These are phyloP conservation scores for Talaromyces stipitatus DNA, from an alignment of 495 filamentous ascomycete genomes.

Conservation along the genomic window DNA sequence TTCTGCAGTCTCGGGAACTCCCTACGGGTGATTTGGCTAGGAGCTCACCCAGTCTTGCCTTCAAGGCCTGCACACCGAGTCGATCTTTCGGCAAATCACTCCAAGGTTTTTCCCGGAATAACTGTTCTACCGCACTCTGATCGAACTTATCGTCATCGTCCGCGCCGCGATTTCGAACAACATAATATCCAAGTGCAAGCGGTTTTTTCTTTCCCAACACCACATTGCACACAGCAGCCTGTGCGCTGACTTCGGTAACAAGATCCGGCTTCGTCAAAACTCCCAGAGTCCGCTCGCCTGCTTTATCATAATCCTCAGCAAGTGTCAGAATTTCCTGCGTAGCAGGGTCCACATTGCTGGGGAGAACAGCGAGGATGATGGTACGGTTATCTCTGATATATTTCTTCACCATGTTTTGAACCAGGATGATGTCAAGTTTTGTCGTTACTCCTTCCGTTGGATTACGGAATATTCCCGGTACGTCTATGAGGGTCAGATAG, in stretches of 20 bases:
- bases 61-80: conserved; percentile 41
- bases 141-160: conserved; percentile 8
- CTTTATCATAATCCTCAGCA: conserved; percentile 31
- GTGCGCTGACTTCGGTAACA: conserved; percentile 15
- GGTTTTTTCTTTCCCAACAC: conserved; percentile 7
- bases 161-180: conserved; percentile 7
- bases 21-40: conserved; percentile 35
- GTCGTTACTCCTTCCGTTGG: conserved; percentile 21
- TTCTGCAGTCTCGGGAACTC: conserved; percentile 41
- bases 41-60: conserved; percentile 30
- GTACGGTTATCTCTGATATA: conserved; percentile 52
- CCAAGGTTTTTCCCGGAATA: conserved; percentile 32
- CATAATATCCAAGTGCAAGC: conserved; percentile 5
- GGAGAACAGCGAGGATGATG: conserved; percentile 59
- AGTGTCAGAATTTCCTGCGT: conserved; percentile 42
- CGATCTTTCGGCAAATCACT: conserved; percentile 31
- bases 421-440: conserved; percentile 34
- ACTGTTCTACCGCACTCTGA: conserved; percentile 16
- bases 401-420: conserved; percentile 41
- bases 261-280: conserved; percentile 46
- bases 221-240: conserved; percentile 4
- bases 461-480: conserved; percentile 52
- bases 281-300: conserved; percentile 42
- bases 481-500: conserved; percentile 60
- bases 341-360: conserved; percentile 40